Evolutionary conservation across 139 green algal species (phyloP), one percentile per base, ranked within the genome.

Genomic region (Micractinium conductrix): DNA sequence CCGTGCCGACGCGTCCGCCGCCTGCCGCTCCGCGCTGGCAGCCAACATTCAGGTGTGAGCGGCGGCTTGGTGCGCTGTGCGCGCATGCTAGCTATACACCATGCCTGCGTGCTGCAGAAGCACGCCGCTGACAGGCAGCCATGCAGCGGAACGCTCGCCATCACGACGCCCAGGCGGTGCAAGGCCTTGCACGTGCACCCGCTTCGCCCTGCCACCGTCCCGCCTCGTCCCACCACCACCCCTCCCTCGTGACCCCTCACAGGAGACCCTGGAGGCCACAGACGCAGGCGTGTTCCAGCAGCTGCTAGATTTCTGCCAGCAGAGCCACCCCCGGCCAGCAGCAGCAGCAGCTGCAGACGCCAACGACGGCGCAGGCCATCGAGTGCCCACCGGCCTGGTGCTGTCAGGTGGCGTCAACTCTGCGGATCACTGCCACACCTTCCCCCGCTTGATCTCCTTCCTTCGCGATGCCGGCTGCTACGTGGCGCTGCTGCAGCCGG

Each of bases 351-450:
- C 26, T 4, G 69, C 65, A 44, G 14, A 10, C 58, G 30, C 26
- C n/a, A 16, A 43, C 65, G 38, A 24, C 28, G 35, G 7, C 43
- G 55, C 37, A 10, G 68, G 53, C 28, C 65, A 69, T 40, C 60
- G 62, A 16, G 21, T 94, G 17, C 90, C 90, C 30, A 84, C 88
- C 26, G 91, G 63, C 24, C 44, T 93, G 43, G 84, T 92, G 19
- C 67, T 94, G 50, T 88, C 90, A 9, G 90, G 90, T 4, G 88
- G 91, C 40, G 86, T 93, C 16, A 93, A 93, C 70, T 81, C 73
- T 17, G 84, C 87, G 16, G 89, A 94, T 78, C 91, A 93, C 62
- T 71, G 82, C 19, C 35, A 76, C 22, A 93, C 90, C 38, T 94
- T 94, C 37, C 72, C 90, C n/a, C 69, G 48, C 55, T 81, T 93